Evolutionary conservation across 257 asterid genomes (phyloP), one percentile per base, ranked within the genome.

Genomic region (Jasminum sambac): DNA sequence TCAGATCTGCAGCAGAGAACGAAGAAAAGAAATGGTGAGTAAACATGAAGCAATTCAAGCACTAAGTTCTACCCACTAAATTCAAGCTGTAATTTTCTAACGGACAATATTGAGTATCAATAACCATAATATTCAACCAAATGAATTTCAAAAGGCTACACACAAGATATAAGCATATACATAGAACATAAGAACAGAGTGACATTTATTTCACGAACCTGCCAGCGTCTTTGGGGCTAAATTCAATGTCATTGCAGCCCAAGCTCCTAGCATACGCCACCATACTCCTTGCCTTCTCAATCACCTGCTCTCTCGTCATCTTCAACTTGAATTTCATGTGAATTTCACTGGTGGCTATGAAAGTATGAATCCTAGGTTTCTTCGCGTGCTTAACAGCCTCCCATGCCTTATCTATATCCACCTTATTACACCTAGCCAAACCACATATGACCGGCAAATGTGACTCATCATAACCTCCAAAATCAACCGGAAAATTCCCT

Each of bases 211-310:
- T 48, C 59, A 7, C 25, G 1, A 72, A 94, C 99, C 99, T 94
- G 82, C 96, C 98, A 39, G 96, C 99, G 72, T 91, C 99, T 82
- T 94, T 98, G 0, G 96, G 98, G 77, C 99, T 94, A 65, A 94
- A 94, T 34, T 94, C 99, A 19, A 91, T 96, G 58, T 94, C 99
- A 7, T 73, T 44, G 59, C 96, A 91, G 1, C 99, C 98, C 84
- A 94, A 78, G 61, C 93, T 88, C 85, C 95, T 74, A 8, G 95
- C 99, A 76, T 84, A 89, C 17, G 89, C 86, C 42, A 94, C 98
- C 99, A 91, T 91, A 64, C 85, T 85, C 80, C 84, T 88, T 14
- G 99, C 99, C 81, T 83, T 94, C 66, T 88, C 96, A 23, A 91
- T 70, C 72, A 94, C 99, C 83, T 89, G 76, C 39, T 82, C 88